Evolutionary conservation across 2,329 filamentous ascomycete species (phyloP).

Genomic region (Lachnellula suecica): DNA sequence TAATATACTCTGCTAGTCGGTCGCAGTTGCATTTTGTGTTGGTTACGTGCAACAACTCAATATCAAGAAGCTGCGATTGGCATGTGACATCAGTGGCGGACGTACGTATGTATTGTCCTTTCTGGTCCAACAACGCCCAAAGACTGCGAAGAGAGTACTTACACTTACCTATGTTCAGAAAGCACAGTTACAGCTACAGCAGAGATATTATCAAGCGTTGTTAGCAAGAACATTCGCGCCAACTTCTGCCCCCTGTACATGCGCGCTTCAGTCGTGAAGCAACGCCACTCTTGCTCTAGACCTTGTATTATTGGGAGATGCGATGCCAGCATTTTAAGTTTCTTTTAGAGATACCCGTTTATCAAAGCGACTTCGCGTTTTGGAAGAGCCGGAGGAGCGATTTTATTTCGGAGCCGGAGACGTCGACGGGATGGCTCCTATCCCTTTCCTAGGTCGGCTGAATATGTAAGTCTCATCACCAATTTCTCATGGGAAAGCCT

Average conservation of each 20-base stretch:
- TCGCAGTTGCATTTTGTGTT: no score
- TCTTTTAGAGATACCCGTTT: neutral
- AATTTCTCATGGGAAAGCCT: no score
- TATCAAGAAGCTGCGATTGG: neutral
- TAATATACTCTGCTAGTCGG: no score
- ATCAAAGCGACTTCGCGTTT: neutral
- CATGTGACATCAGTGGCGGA: conserved; percentile 13
- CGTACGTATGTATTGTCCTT: neutral
- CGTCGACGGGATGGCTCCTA: conserved; percentile 32
- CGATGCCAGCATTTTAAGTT: neutral
- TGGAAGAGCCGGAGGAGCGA: neutral
- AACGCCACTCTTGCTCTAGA: neutral
- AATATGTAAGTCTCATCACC: conserved; percentile 33
- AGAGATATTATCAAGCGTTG: neutral
- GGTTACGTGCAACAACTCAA: no score
- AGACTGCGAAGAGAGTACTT: neutral
- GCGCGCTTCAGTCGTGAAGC: neutral
- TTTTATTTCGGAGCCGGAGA: neutral
- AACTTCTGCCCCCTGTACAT: neutral
- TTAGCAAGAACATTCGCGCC: neutral
- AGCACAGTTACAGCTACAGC: neutral
- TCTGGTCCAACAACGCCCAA: neutral
- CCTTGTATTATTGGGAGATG: neutral
- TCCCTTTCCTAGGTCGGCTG: conserved; percentile 42
- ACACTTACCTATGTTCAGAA: neutral